phyloP scores from a whole-genome alignment of 2,329 filamentous ascomycete species.

The Cercospora nicotianae region DNA sequence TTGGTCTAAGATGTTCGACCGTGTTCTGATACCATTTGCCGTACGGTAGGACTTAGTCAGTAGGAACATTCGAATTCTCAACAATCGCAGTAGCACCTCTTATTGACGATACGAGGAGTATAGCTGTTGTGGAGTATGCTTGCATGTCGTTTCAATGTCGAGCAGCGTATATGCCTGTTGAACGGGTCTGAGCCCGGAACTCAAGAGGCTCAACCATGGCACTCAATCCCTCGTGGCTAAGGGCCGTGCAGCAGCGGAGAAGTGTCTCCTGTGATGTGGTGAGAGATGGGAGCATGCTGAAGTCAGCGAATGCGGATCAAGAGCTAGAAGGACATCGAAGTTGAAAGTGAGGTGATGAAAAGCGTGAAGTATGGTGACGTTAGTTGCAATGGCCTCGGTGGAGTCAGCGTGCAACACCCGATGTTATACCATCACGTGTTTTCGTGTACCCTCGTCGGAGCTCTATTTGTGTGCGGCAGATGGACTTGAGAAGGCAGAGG shows the following conservation, averaged over 20 bases:
- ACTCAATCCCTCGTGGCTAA: not conserved
- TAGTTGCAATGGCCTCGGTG: not conserved
- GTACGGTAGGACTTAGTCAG: not conserved
- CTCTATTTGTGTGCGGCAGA: not conserved
- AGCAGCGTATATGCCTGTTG: not conserved
- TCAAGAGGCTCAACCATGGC: not conserved
- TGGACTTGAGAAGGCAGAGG: not conserved
- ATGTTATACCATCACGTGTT: not conserved
- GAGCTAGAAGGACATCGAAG: not conserved
- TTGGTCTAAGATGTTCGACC: not conserved
- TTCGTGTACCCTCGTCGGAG: not conserved
- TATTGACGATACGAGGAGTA: not conserved
- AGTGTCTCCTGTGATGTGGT: not conserved
- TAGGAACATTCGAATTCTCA: not conserved
- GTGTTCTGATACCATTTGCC: too few species aligned
- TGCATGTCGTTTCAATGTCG: not conserved
- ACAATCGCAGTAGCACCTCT: not conserved
- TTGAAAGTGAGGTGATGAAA: not conserved
- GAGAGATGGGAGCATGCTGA: not conserved
- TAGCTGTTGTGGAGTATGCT: not conserved
- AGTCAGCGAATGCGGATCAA: not conserved
- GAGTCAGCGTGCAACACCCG: not conserved
- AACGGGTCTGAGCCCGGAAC: not conserved
- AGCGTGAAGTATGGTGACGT: not conserved
- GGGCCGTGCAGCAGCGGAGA: not conserved